Conservation (phyloP, 106 monocot species). For the Vanilla planifolia region DNA sequence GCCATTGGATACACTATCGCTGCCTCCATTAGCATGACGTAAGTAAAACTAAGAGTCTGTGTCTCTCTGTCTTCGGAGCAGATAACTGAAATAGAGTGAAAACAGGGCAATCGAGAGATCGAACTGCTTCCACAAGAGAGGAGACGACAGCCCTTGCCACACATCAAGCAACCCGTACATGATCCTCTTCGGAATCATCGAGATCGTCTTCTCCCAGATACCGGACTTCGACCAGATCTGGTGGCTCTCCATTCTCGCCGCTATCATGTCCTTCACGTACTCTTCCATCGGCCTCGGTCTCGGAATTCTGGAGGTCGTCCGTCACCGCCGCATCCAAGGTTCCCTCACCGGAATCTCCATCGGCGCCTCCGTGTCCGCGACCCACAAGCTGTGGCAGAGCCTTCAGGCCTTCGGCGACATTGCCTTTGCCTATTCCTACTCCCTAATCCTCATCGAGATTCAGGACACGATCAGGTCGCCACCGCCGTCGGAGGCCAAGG, state of each 20-base stretch:
- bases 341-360: conserved; percentile 34
- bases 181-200: conserved; percentile 32
- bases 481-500: conserved; percentile 12
- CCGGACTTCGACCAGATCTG: conserved; percentile 42
- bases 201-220: conserved; percentile 36
- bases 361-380: conserved; percentile 21
- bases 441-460: conserved; percentile 49
- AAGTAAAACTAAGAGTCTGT: too few relatives aligned
- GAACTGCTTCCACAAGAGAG: conserved; percentile 31
- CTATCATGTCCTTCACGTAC: conserved; percentile 47
- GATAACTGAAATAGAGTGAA: too few relatives aligned
- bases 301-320: conserved; percentile 25
- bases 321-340: conserved; percentile 30
- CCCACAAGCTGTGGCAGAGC: conserved; percentile 37
- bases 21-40: conserved; percentile 59
- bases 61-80: not conserved
- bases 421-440: conserved; percentile 53
- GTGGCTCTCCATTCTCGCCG: conserved; percentile 45
- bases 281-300: conserved; percentile 41
- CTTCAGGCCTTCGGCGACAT: conserved; percentile 51
- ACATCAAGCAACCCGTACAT: conserved; percentile 34
- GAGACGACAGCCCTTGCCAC: conserved; percentile 19
- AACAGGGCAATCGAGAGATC: conserved; percentile 31
- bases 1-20: conserved; percentile 72
- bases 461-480: conserved; percentile 26